phyloP scores from a whole-genome alignment of 768 basidiomycete species.

The Cystobasidiopsis lactophilus region DNA sequence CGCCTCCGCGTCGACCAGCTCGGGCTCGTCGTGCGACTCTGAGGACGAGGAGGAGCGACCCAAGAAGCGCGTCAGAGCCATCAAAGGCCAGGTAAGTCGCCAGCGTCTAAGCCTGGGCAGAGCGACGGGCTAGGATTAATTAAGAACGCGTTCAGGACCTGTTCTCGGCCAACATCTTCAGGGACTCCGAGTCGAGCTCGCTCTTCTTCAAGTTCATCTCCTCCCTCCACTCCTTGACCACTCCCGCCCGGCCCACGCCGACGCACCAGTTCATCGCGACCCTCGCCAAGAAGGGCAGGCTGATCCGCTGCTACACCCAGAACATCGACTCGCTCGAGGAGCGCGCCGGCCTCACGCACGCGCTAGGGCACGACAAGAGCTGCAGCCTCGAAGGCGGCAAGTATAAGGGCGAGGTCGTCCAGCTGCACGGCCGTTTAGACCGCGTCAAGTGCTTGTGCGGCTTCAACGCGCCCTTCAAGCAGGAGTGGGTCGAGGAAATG shows the following conservation, averaged over 20 bases:
- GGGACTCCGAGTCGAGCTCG: constrained; percentile 58
- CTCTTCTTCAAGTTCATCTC: constrained; percentile 92
- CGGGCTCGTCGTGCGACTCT: neutral
- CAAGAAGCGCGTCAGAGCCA: neutral
- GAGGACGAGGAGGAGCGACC: neutral
- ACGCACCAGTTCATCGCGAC: constrained; percentile 76
- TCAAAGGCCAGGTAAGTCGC: neutral
- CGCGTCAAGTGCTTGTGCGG: constrained; percentile 77
- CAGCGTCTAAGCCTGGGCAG: neutral
- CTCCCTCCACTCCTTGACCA: constrained; percentile 33
- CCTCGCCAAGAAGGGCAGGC: constrained; percentile 58
- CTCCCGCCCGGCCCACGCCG: constrained; percentile 51
- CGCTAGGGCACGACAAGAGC: constrained; percentile 21
- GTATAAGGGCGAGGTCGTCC: constrained; percentile 59
- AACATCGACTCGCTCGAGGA: constrained; percentile 93
- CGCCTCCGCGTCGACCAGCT: constrained; percentile 46
- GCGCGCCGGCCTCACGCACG: constrained; percentile 38
- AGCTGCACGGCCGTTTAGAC: constrained; percentile 84
- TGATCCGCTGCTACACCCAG: constrained; percentile 83
- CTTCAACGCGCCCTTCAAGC: constrained; percentile 46
- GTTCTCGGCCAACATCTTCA: constrained; percentile 80
- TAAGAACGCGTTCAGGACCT: constrained; percentile 46
- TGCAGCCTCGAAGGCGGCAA: neutral
- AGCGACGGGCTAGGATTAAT: too few relatives aligned
- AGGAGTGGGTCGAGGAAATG: constrained; percentile 43